phyloP scores from a whole-genome alignment of 345 rosid genomes.

The Gossypium stocksii region DNA sequence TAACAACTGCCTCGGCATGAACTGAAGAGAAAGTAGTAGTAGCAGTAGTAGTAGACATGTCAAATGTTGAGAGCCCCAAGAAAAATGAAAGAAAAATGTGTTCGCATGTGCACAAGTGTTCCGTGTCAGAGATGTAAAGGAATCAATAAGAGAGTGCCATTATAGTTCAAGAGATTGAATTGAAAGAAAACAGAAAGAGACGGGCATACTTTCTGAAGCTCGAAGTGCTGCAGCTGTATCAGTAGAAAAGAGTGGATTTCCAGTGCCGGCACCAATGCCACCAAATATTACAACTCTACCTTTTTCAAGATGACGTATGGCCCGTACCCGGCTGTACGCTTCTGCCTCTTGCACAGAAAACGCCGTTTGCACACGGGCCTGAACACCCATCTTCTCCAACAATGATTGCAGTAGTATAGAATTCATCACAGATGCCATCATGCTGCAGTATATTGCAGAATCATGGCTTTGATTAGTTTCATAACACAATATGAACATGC shows the following conservation, averaged over 20 bases:
- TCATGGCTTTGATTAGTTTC: conserved; percentile 3
- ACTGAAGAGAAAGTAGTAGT: conserved; percentile 35
- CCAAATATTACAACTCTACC: conserved; percentile 95
- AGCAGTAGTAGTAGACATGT: not conserved
- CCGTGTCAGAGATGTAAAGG: not conserved
- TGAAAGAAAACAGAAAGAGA: not conserved
- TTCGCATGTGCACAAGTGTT: too few relatives aligned
- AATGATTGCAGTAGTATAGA: conserved; percentile 79
- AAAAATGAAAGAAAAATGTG: not conserved
- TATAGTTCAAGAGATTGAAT: not conserved
- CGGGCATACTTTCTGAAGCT: conserved; percentile 71
- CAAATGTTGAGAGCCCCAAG: not conserved
- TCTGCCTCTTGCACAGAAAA: conserved; percentile 72
- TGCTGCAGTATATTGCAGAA: conserved; percentile 37
- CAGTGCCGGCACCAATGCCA: conserved; percentile 81
- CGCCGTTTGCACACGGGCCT: conserved; percentile 72
- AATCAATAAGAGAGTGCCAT: not conserved
- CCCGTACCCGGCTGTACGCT: conserved; percentile 72
- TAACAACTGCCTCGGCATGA: conserved; percentile 75
- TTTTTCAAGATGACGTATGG: conserved; percentile 82
- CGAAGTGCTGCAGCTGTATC: conserved; percentile 88
- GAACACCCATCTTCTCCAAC: conserved; percentile 72
- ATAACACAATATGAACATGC: not conserved
- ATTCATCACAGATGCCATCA: conserved; percentile 96
- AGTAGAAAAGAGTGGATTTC: conserved; percentile 83